phyloP scores from a whole-genome alignment of 768 basidiomycete species.

The Suillus americanus region DNA sequence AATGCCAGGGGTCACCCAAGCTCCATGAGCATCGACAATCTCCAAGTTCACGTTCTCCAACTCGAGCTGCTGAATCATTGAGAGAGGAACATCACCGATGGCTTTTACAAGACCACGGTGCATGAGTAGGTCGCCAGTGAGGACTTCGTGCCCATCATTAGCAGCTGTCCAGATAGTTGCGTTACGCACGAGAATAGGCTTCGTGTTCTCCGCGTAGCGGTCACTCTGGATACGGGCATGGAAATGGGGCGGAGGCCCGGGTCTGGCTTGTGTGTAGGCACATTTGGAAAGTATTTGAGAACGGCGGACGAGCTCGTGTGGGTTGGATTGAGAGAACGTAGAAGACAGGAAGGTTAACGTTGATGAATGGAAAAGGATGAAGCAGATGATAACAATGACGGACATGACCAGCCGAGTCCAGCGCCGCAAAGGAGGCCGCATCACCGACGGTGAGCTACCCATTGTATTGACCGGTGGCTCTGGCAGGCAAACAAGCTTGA shows the following conservation, averaged over 20 bases:
- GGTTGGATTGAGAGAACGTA: neutral
- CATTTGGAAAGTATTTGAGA: slow-evolving; percentile 42
- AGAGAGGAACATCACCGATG: slow-evolving; percentile 45
- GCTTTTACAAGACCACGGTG: slow-evolving; percentile 66
- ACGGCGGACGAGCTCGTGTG: slow-evolving; percentile 12
- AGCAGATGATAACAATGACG: neutral
- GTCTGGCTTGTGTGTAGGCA: slow-evolving; percentile 36
- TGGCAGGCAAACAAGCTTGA: neutral
- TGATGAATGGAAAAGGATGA: neutral
- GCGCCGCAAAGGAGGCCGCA: neutral
- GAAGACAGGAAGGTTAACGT: neutral
- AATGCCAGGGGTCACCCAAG: slow-evolving; percentile 78
- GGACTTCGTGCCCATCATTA: slow-evolving; percentile 63
- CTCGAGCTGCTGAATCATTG: slow-evolving; percentile 17
- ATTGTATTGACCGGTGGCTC: neutral
- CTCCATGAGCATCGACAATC: slow-evolving; percentile 61
- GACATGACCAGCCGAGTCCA: neutral
- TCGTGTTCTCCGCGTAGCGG: slow-evolving; percentile 61
- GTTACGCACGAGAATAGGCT: slow-evolving; percentile 63
- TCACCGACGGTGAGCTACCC: neutral
- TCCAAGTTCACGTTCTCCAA: slow-evolving; percentile 38
- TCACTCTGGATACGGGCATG: slow-evolving; percentile 55
- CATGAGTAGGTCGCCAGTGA: slow-evolving; percentile 66
- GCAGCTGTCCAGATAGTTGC: slow-evolving; percentile 84
- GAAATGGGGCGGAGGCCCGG: slow-evolving; percentile 49